Evolutionary conservation across 208 protist species (phyloP).

Genomic region (Leishmania guyanensis): DNA sequence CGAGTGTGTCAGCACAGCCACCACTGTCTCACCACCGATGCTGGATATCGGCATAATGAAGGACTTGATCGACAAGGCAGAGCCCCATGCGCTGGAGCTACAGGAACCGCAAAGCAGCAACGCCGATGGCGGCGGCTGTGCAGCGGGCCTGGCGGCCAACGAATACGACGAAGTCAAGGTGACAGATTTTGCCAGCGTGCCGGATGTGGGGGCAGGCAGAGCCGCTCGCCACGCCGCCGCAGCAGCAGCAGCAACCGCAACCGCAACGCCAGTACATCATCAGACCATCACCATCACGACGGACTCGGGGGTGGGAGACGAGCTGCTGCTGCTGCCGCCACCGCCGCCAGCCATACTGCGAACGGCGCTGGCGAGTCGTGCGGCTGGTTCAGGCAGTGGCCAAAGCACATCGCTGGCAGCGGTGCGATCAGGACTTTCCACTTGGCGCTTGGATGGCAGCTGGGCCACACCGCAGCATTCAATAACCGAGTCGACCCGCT

Average conservation of each 20-base stretch:
- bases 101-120: background rate
- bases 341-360: slow-evolving; percentile 6
- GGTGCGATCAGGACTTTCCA: background rate
- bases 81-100: slow-evolving; percentile 15
- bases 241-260: too few relatives aligned
- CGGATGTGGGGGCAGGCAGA: background rate
- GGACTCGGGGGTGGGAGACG: background rate
- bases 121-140: background rate
- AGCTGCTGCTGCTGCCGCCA: background rate
- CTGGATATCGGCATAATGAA: background rate
- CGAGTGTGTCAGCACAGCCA: background rate
- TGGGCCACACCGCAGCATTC: background rate
- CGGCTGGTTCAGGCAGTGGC: slow-evolving; percentile 12
- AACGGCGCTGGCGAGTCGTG: slow-evolving; percentile 23
- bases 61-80: slow-evolving; percentile 15
- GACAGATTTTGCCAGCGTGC: background rate
- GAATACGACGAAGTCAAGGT: background rate
- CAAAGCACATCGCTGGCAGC: background rate
- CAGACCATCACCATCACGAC: background rate
- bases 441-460: background rate
- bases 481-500: background rate
- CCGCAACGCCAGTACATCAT: too few relatives aligned
- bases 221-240: background rate
- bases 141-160: background rate
- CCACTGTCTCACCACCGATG: background rate